These are phyloP conservation scores for Pterocarpus santalinus DNA, from an alignment of 306 rosid species.

Conservation along the genomic window DNA sequence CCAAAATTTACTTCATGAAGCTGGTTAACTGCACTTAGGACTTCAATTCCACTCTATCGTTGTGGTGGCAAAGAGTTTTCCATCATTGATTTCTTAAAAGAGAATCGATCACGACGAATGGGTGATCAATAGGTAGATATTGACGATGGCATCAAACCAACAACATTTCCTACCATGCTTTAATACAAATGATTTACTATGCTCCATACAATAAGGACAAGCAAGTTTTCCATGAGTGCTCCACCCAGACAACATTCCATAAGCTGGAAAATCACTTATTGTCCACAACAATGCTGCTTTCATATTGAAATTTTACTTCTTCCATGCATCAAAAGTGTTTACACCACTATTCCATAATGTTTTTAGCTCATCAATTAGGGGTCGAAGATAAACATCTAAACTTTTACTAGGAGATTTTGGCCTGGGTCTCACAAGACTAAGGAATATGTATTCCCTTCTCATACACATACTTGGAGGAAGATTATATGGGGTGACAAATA, in stretches of 20 bases:
- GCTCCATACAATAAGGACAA: conserved; percentile 9
- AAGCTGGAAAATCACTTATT: conserved; percentile 11
- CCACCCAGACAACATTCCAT: conserved; percentile 12
- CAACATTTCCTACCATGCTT: not conserved
- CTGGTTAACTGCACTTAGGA: not conserved
- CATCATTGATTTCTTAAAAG: not conserved
- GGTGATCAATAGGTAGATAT: not conserved
- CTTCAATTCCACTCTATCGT: not conserved
- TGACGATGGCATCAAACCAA: not conserved
- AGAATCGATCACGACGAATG: not conserved
- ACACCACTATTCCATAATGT: not conserved
- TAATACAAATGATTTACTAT: not conserved
- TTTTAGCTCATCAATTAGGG: too few species aligned
- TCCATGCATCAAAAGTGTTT: conserved; percentile 1
- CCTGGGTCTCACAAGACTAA: too few species aligned
- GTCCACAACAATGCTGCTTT: not conserved
- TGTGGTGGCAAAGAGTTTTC: not conserved
- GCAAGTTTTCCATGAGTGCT: not conserved
- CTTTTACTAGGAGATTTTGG: too few species aligned
- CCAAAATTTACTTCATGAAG: not conserved
- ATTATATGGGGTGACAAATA: too few species aligned
- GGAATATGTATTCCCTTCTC: too few species aligned
- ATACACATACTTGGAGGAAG: too few species aligned
- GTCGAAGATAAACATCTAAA: too few species aligned
- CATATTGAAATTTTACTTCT: not conserved